Base-by-base conservation (phyloP, 768 basidiomycete species). In the Arthromyces matolae region DNA sequence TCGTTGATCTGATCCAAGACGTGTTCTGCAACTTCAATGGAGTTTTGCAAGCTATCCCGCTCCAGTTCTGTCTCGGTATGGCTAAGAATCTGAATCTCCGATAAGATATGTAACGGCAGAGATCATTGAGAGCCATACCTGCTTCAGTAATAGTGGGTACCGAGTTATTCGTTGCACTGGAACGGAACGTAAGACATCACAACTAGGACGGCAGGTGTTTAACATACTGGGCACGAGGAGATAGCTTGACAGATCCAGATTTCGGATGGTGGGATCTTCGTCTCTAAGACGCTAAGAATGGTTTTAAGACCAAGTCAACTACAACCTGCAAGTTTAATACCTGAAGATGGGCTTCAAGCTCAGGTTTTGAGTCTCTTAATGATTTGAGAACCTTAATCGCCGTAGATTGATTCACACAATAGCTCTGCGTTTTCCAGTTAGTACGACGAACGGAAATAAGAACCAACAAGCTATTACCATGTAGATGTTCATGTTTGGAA, bases 91-190 rank as follows among this genome's bases (percentile, higher is more conserved):
- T 89, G 58, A 22, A 16, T 3, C 16, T n/a, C 5, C 39, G 20
- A 24, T 53, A 19, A 53, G 45, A 13, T 32, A 5, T 20, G 19
- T 27, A n/a, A 12, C 38, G 16, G 18, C 34, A n/a, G 24, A 32
- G 8, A 20, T 22, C 0, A 34, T 10, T 19, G 18, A 18, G 22
- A n/a, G 14, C 25, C 64, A 16, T 40, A 81, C 84, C 67, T 91
- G 89, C 45, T 83, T 83, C 54, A 97, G 83, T 25, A 97, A 75
- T 0, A 99, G 73, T 0, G 95, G 95, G 61, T 98, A 99, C 47
- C 92, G 78, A 0, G 95, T 96, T 47, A 97, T 84, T 8, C 95
- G 84, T 81, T 96, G 93, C 93, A 94, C 90, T 93, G 38, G 33
- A 12, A 27, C 20, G 25, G 19, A n/a, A 19, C 40, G 19, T 49